Conservation (phyloP, 164 flowering plant species). For the Liquidambar formosana region DNA sequence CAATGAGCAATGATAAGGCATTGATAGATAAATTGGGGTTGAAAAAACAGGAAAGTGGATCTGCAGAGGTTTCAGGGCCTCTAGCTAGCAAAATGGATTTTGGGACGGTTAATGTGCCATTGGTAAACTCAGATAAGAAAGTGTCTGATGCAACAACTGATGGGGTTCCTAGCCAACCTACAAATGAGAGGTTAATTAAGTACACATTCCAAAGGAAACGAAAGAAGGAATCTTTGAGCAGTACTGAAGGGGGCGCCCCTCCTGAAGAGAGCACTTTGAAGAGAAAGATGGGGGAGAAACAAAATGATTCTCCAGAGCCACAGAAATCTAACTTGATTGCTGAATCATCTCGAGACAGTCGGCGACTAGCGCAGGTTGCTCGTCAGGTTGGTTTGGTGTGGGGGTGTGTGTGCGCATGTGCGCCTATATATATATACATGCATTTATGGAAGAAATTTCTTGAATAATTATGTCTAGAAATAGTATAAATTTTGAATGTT, state of each 20-base stretch:
- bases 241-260: conserved; percentile 33
- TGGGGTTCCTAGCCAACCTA: conserved; percentile 24
- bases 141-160: conserved; percentile 19
- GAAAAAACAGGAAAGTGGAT: conserved; percentile 32
- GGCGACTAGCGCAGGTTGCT: conserved; percentile 76
- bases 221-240: conserved; percentile 58
- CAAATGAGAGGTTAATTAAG: conserved; percentile 50
- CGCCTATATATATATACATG: too few relatives aligned
- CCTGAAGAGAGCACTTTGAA: conserved; percentile 33
- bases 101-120: conserved; percentile 19
- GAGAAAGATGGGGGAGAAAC: conserved; percentile 34
- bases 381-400: conserved; percentile 91
- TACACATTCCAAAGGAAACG: conserved; percentile 84
- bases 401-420: too few relatives aligned
- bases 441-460: too few relatives aligned
- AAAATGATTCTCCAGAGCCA: conserved; percentile 25
- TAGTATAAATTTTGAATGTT: too few relatives aligned
- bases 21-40: conserved; percentile 22
- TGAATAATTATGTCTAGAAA: too few relatives aligned
- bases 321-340: conserved; percentile 34
- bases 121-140: conserved; percentile 24
- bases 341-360: conserved; percentile 65
- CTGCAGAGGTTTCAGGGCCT: conserved; percentile 24
- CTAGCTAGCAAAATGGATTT: conserved; percentile 24
- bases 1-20: conserved; percentile 15